Evolutionary conservation across 345 rosid genomes (phyloP), one percentile per base, ranked within the genome.

Genomic region (Linum trigynum): DNA sequence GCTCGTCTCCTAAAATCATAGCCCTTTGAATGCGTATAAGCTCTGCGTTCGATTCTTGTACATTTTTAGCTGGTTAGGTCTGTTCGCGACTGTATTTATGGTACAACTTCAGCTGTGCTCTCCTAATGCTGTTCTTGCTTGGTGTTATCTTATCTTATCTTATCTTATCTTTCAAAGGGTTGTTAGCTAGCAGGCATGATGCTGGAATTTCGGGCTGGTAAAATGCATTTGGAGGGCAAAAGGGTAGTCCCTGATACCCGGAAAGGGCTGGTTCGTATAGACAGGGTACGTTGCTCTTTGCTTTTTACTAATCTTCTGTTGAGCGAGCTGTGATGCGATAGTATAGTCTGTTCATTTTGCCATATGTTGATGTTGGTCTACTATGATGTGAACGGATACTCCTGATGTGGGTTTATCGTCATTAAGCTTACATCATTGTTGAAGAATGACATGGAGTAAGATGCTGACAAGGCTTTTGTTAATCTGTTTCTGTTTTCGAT

Each of bases 201-300:
- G 89, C 68, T 94, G 68, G 97, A 94, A 82, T 94, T 94, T 79
- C 97, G 97, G 71, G 97, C 99, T 66, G 99, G 99, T 67, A 94
- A 90, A 81, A 90, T 94, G 97, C 40, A 61, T 65, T 70, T 86
- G 60, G 95, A 90, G 75, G 95, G 94, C 41, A 86, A 80, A 62
- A 84, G 78, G 74, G 99, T 90, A 64, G 81, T 85, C 59, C 97
- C 97, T 59, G 99, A 94, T 82, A 3, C 81, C 4, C 88, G 92
- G 3, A 94, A 90, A 76, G 99, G 99, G 42, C 89, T 94, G 71
- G 80, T 94, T 72, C 96, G 96, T 68, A 74, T 94, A 38, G 80
- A 80, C 42, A 80, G 89, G 85, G 97, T 92, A 87, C 62, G 17
- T 36, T 14, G 63, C 23, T n/a, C 38, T 36, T 59, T 67, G 32